These are phyloP conservation scores for Leucosporidium yakuticum DNA, from an alignment of 768 basidiomycete genomes.

Conservation along the genomic window DNA sequence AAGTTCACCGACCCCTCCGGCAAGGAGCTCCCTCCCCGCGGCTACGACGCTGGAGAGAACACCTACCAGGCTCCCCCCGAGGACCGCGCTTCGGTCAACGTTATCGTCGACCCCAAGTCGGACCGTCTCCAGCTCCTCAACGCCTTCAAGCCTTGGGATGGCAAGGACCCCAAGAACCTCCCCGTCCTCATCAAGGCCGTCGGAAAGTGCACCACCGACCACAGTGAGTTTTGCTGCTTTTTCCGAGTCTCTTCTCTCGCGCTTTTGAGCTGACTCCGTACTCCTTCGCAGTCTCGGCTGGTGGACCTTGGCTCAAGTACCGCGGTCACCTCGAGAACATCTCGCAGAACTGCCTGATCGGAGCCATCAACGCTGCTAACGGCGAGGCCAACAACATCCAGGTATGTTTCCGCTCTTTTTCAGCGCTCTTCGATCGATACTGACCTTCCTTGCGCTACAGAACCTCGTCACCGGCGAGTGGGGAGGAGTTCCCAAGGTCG, in stretches of 20 bases:
- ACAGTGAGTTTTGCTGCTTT: slow-evolving; percentile 53
- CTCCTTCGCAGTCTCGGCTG: slow-evolving; percentile 60
- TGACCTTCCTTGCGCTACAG: not conserved
- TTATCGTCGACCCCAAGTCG: slow-evolving; percentile 75
- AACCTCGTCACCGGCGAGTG: slow-evolving; percentile 79
- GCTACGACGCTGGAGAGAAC: slow-evolving; percentile 93
- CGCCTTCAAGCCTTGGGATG: slow-evolving; percentile 89
- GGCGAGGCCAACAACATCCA: slow-evolving; percentile 89
- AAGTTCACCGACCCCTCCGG: slow-evolving; percentile 90
- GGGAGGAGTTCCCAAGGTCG: slow-evolving; percentile 76
- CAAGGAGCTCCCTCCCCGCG: slow-evolving; percentile 84
- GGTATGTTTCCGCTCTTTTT: slow-evolving; percentile 34
- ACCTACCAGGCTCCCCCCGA: slow-evolving; percentile 92
- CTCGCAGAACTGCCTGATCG: slow-evolving; percentile 81
- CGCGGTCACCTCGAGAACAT: slow-evolving; percentile 98
- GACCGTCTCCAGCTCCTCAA: slow-evolving; percentile 85
- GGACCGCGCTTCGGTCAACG: slow-evolving; percentile 72
- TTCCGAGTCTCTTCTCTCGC: not conserved
- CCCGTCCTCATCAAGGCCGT: slow-evolving; percentile 96
- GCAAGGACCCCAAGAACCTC: slow-evolving; percentile 78
- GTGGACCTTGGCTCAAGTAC: slow-evolving; percentile 99
- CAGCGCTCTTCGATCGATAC: not conserved
- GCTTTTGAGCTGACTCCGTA: slow-evolving; percentile 75
- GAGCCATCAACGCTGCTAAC: slow-evolving; percentile 88
- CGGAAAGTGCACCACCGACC: slow-evolving; percentile 74